These are phyloP conservation scores for Beverwykella pulmonaria DNA, from an alignment of 495 filamentous ascomycete genomes.

Conservation along the genomic window DNA sequence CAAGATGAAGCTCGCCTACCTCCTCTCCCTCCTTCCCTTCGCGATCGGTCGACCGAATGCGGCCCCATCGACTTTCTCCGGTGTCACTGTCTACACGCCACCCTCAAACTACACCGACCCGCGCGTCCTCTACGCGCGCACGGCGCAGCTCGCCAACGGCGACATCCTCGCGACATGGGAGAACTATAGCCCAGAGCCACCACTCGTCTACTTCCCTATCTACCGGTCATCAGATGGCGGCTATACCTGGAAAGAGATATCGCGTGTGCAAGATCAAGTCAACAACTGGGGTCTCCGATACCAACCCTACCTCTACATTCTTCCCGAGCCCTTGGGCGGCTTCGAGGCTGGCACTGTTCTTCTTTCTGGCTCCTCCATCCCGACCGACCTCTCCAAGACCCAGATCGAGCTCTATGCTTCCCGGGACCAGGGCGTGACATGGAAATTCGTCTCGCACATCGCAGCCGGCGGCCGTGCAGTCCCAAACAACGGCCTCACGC, in stretches of 20 bases:
- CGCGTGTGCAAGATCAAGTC: conserved; percentile 62
- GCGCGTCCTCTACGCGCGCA: conserved; percentile 57
- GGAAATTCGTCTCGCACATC: conserved; percentile 68
- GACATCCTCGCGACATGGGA: conserved; percentile 68
- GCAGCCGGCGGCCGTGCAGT: conserved; percentile 63
- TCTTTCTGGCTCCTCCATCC: conserved; percentile 64
- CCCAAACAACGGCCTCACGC: conserved; percentile 64
- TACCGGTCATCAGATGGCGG: conserved; percentile 65
- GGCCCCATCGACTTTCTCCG: conserved; percentile 38
- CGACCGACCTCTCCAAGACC: conserved; percentile 62
- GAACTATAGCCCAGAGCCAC: conserved; percentile 62
- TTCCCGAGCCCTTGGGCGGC: conserved; percentile 58
- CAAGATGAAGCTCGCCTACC: conserved; percentile 25
- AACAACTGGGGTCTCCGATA: conserved; percentile 68
- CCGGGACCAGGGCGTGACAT: conserved; percentile 58
- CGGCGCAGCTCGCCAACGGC: conserved; percentile 52
- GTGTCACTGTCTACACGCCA: conserved; percentile 48
- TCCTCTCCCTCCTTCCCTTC: conserved; percentile 11
- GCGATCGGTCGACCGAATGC: background rate
- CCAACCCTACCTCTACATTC: conserved; percentile 67
- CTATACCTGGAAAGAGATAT: conserved; percentile 63
- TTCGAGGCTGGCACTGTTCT: conserved; percentile 64
- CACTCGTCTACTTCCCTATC: conserved; percentile 62
- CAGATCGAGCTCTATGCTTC: conserved; percentile 70
- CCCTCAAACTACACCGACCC: conserved; percentile 52